A percentile compares a stretch with the other conserved stretches of the same genome.
phyloP scores from a whole-genome alignment of 805 yeast species.

The Candida nanaspora region DNA sequence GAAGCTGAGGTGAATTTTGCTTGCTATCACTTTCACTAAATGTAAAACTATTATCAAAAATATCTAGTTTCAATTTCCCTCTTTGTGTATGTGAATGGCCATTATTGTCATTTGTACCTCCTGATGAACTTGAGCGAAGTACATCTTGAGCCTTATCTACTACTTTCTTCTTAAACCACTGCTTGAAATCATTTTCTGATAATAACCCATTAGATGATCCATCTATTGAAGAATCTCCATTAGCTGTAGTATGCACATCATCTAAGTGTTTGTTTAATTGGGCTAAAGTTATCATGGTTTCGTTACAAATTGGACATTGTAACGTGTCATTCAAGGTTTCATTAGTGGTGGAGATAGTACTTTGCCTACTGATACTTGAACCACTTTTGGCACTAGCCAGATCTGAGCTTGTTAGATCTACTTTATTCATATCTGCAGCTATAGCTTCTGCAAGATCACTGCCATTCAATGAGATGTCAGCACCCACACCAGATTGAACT shows the following conservation, averaged over 20 bases:
- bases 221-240: not conserved
- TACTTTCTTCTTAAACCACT: constrained; percentile 36
- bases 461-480: too few relatives aligned
- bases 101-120: constrained; percentile 15
- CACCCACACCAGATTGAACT: too few relatives aligned
- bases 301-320: constrained; percentile 67
- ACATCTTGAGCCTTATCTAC: constrained; percentile 30
- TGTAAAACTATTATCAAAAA: constrained; percentile 35
- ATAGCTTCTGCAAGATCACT: too few relatives aligned
- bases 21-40: constrained; percentile 5
- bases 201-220: not conserved
- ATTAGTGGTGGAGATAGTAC: too few relatives aligned
- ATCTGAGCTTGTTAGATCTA: too few relatives aligned
- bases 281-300: constrained; percentile 42
- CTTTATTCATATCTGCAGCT: too few relatives aligned
- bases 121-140: constrained; percentile 9
- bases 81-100: too few relatives aligned
- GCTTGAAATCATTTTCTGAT: constrained; percentile 29
- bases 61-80: constrained; percentile 39
- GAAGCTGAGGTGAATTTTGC: not conserved
- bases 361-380: too few relatives aligned
- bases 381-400: too few relatives aligned
- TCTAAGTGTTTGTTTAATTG: constrained; percentile 70
- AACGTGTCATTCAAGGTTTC: not conserved
- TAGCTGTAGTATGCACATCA: constrained; percentile 43